Conservation (phyloP, 768 basidiomycete species). For the Jaapia argillacea region DNA sequence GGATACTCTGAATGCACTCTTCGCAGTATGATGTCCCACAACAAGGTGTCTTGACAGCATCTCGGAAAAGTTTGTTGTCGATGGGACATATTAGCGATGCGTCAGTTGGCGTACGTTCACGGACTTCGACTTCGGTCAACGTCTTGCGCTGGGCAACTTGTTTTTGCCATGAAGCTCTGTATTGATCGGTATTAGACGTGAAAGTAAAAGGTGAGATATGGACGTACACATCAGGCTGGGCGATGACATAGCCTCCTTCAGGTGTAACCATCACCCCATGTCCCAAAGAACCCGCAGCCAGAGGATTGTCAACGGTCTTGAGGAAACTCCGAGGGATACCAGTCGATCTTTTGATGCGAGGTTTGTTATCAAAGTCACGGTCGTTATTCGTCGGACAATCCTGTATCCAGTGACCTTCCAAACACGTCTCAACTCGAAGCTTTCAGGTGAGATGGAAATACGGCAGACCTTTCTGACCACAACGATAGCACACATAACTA, state of each 20-base stretch:
- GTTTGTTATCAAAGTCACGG: constrained; percentile 87
- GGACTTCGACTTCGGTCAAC: constrained; percentile 80
- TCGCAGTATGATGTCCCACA: constrained; percentile 90
- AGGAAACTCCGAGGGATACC: constrained; percentile 98
- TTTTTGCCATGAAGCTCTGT: constrained; percentile 90
- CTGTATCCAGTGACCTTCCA: constrained; percentile 96
- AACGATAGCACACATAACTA: constrained; percentile 97
- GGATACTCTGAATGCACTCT: constrained; percentile 91
- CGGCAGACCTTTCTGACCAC: constrained; percentile 86
- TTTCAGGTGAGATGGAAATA: not conserved
- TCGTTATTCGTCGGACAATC: constrained; percentile 98
- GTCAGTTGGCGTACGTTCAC: constrained; percentile 77
- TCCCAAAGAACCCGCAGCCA: constrained; percentile 46
- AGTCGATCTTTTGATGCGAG: constrained; percentile 94
- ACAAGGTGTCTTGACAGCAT: constrained; percentile 93
- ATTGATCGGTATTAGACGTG: not conserved
- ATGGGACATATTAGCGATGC: constrained; percentile 76
- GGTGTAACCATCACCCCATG: constrained; percentile 98
- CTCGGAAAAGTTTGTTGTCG: constrained; percentile 87
- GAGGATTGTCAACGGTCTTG: constrained; percentile 88
- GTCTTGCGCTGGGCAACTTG: constrained; percentile 73
- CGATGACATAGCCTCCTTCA: constrained; percentile 95
- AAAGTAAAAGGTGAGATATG: not conserved
- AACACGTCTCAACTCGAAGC: constrained; percentile 2
- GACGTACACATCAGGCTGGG: constrained; percentile 90